These are phyloP conservation scores for Globisporangium viniferum DNA, from an alignment of 352 stramenopile species.

Conservation along the genomic window DNA sequence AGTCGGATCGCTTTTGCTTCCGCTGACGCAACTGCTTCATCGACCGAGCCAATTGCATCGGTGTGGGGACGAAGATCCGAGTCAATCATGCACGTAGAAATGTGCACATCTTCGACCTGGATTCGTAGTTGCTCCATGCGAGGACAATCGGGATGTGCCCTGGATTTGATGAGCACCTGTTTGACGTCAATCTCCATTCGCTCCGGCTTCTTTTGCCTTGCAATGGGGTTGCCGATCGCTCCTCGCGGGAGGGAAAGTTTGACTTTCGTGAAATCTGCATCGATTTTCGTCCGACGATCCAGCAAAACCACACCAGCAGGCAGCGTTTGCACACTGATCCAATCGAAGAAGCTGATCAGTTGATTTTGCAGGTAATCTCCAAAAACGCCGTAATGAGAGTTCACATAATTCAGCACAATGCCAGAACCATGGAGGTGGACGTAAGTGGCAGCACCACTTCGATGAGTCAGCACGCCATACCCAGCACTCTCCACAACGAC, in stretches of 20 bases:
- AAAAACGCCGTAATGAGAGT: constrained; percentile 42
- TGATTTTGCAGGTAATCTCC: constrained; percentile 53
- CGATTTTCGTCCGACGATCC: constrained; percentile 56
- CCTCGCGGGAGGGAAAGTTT: constrained; percentile 46
- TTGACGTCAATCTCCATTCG: constrained; percentile 48
- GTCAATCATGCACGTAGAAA: constrained; percentile 40
- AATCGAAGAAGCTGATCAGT: constrained; percentile 64
- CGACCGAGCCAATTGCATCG: constrained; percentile 32
- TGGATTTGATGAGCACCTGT: constrained; percentile 40
- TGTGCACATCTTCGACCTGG: constrained; percentile 29
- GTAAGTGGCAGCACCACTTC: constrained; percentile 37
- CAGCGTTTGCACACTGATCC: constrained; percentile 50
- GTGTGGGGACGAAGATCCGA: constrained; percentile 22
- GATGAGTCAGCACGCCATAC: constrained; percentile 42
- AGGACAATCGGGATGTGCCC: constrained; percentile 33
- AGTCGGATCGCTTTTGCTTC: constrained; percentile 7
- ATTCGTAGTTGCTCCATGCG: constrained; percentile 53
- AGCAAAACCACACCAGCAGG: constrained; percentile 24
- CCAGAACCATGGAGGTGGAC: constrained; percentile 36
- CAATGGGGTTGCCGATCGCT: constrained; percentile 35
- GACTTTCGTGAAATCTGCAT: constrained; percentile 37
- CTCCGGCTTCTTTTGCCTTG: constrained; percentile 42
- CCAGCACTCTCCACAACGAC: constrained; percentile 44
- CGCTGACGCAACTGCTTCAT: constrained; percentile 27
- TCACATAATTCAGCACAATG: constrained; percentile 62